Evolutionary conservation across 371 early-diverging fungal genomes (phyloP).

Genomic region (Mucor lusitanicus): DNA sequence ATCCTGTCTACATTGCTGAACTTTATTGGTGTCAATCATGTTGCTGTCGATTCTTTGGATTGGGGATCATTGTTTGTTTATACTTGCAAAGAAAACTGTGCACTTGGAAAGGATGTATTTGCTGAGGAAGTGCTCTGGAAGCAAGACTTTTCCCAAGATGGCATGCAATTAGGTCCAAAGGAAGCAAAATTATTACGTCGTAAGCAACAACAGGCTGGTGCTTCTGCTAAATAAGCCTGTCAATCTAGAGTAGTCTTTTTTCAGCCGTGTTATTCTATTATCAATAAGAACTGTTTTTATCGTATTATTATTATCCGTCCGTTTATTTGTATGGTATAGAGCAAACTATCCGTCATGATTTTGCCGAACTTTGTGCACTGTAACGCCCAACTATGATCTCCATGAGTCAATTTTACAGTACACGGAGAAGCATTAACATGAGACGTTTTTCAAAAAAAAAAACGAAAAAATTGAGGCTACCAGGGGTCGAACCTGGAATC

Average conservation of each 20-base stretch:
- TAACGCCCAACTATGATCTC: no score
- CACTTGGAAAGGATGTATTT: conserved; percentile 50
- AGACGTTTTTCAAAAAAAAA: no score
- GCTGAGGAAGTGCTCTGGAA: conserved; percentile 68
- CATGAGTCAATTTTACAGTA: no score
- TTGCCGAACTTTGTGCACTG: no score
- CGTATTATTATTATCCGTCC: no score
- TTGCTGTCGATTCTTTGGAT: conserved; percentile 76
- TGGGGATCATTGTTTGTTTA: conserved; percentile 92
- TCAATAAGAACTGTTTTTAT: no score
- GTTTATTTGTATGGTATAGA: no score
- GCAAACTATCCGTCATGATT: no score
- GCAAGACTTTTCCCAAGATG: conserved; percentile 74
- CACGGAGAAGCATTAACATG: no score
- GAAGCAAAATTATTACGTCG: conserved; percentile 19
- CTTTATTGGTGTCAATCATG: conserved; percentile 76
- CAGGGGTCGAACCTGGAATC: no score
- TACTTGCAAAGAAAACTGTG: conserved; percentile 87
- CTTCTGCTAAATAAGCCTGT: not conserved
- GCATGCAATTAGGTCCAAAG: conserved; percentile 50
- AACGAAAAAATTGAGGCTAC: no score
- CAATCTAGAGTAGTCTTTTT: not conserved
- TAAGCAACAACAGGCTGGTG: not conserved
- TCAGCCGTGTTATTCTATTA: no score
- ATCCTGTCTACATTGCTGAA: conserved; percentile 78